Conservation (phyloP, 208 protist genomes). For the Tritrichomonas foetus region DNA sequence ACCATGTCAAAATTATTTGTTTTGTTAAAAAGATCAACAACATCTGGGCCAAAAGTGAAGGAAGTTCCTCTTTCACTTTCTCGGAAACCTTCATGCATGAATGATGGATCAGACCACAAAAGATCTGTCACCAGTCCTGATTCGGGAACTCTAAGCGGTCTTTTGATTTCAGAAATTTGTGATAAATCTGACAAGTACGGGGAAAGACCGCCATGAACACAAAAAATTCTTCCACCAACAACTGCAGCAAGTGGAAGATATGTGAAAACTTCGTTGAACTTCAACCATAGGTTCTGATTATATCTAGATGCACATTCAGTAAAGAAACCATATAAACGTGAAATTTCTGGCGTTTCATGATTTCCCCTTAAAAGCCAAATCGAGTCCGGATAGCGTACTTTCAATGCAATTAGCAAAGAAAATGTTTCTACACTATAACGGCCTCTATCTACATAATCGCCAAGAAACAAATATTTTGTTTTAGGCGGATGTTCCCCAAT, state of each 20-base stretch:
- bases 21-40: not conserved
- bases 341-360: conserved; percentile 92
- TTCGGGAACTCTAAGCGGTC: conserved; percentile 78
- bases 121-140: conserved; percentile 93
- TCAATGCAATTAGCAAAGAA: conserved; percentile 81
- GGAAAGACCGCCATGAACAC: conserved; percentile 91
- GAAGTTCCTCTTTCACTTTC: conserved; percentile 91
- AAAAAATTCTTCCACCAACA: conserved; percentile 98
- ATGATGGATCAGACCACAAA: conserved; percentile 96
- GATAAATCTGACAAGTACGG: conserved; percentile 89
- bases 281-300: conserved; percentile 96
- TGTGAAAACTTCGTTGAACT: conserved; percentile 97
- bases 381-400: conserved; percentile 63
- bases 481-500: not conserved
- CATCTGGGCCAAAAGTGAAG: conserved; percentile 1
- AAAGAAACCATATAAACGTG: conserved; percentile 98
- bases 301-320: conserved; percentile 96
- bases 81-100: conserved; percentile 84
- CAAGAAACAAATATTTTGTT: conserved; percentile 36
- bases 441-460: conserved; percentile 31
- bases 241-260: conserved; percentile 94
- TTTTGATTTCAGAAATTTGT: conserved; percentile 82
- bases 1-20: conserved; percentile 32
- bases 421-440: not conserved
- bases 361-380: conserved; percentile 86